Base-by-base conservation (phyloP, 345 rosid species). In the Salix suchowensis region DNA sequence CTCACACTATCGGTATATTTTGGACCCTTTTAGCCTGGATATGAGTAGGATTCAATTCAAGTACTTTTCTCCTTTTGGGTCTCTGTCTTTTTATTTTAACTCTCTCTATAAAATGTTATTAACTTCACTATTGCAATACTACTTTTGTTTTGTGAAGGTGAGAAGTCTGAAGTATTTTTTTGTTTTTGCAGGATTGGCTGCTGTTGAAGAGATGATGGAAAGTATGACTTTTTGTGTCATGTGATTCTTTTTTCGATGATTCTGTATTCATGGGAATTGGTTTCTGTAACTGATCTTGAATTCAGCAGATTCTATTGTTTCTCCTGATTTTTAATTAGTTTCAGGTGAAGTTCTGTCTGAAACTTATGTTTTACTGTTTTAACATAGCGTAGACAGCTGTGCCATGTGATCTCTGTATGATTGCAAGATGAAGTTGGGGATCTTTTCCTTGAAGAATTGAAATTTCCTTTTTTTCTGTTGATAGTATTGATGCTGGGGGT, bases 221-320 rank as follows among this genome's bases (percentile, higher is more conserved):
- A 72, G 42, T 76, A 68, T 74, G 66, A 12, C 68, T 24, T 24
- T 24, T 24, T 24, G 24, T 24, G 24, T 24, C 24, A 55, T 32
- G 48, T 80, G n/a, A 55, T 74, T 76, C 69, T 66, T 54, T 7
- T 73, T 72, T 55, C 28, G 1, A 26, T 26, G 28, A 26, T 26
- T 26, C 28, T 26, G 28, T 26, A 26, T 26, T 26, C 66, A n/a
- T 71, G 78, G 83, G 80, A 71, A 77, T 78, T 58, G 69, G 78
- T 67, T 79, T 65, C 74, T 82, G 80, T 74, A 65, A 67, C 84
- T 85, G 87, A 78, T 87, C 52, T 78, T 71, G 71, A 76, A 81
- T 80, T 82, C 81, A 66, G 79, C 83, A 75, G 82, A 68, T 82
- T 84, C 85, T 79, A 1, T 72, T 76, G 72, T 79, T 78, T 85